These are phyloP conservation scores for Cyclotella cryptica DNA, from an alignment of 108 stramenopile genomes.

Conservation along the genomic window DNA sequence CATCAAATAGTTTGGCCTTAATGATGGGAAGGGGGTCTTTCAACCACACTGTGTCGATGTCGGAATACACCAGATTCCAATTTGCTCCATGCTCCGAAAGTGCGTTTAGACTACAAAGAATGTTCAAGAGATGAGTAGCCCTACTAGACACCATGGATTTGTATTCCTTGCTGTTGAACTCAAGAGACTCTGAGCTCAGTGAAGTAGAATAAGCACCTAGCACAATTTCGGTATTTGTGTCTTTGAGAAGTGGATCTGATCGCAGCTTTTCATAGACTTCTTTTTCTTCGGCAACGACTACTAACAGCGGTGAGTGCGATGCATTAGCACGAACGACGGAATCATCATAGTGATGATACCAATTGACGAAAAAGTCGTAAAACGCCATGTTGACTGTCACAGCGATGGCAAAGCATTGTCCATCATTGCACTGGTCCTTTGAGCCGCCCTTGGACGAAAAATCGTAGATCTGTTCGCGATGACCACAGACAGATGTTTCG, in stretches of 20 bases:
- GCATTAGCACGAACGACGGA: background rate
- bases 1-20: constrained; percentile 11
- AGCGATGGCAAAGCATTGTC: constrained; percentile 19
- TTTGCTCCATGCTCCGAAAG: constrained; percentile 3
- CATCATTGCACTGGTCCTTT: background rate
- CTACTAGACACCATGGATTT: constrained; percentile 30
- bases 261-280: constrained; percentile 13
- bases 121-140: constrained; percentile 38
- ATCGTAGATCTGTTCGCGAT: too few species aligned
- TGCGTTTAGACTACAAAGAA: constrained; percentile 15
- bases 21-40: constrained; percentile 29
- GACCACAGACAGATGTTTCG: too few species aligned
- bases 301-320: constrained; percentile 10
- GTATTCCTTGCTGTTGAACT: constrained; percentile 28
- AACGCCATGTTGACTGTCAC: constrained; percentile 25
- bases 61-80: constrained; percentile 9
- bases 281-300: constrained; percentile 33
- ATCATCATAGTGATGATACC: constrained; percentile 21
- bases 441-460: background rate
- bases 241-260: background rate
- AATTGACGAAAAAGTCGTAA: constrained; percentile 37
- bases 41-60: constrained; percentile 40
- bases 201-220: constrained; percentile 10
- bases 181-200: constrained; percentile 1
- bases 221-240: constrained; percentile 4